Conservation (phyloP, 148 eudicot species). For the Rhododendron ferrugineum region DNA sequence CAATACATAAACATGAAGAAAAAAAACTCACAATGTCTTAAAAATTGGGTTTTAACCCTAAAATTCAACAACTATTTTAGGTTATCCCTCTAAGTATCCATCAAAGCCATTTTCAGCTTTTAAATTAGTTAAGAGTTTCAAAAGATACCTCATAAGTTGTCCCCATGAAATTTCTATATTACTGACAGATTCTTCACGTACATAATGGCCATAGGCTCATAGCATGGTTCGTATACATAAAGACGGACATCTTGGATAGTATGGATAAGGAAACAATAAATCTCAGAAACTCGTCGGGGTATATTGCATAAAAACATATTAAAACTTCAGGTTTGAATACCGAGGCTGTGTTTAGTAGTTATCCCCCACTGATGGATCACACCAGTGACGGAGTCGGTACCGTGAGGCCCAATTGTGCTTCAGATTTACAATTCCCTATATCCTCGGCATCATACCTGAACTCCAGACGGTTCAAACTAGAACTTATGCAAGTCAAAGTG, state of each 20-base stretch:
- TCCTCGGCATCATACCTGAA: no score
- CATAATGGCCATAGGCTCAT: not conserved
- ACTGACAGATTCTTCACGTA: not conserved
- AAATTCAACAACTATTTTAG: not conserved
- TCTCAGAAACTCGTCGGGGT: not conserved
- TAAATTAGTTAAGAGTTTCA: not conserved
- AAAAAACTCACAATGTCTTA: not conserved
- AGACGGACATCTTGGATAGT: not conserved
- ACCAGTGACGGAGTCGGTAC: not conserved
- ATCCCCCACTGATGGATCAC: not conserved
- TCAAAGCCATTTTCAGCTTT: not conserved
- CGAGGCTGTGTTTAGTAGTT: not conserved
- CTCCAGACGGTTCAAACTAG: not conserved
- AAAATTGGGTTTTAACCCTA: not conserved
- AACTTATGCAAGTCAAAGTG: not conserved
- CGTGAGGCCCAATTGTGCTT: not conserved
- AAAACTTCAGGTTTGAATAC: not conserved
- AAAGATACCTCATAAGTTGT: not conserved
- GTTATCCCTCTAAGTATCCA: not conserved
- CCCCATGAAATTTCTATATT: not conserved
- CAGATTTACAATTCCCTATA: not conserved
- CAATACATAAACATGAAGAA: not conserved
- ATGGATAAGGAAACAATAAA: not conserved
- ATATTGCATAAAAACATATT: not conserved
- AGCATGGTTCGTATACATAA: not conserved